Evolutionary conservation across 345 rosid species (phyloP).

Genomic region (Erucastrum elatum): DNA sequence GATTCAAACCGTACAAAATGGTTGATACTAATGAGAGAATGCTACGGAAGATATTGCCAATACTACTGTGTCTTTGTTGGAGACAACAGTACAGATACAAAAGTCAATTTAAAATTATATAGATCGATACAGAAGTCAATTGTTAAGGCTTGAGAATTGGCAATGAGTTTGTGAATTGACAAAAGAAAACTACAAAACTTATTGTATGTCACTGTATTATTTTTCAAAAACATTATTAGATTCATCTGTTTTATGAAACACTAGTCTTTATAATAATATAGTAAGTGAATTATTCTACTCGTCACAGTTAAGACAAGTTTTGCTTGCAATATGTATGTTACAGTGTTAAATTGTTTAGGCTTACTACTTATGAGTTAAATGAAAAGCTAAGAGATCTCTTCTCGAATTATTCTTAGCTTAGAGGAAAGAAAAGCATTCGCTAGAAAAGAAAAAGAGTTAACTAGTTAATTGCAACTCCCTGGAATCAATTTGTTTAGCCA

Average conservation of each 20-base stretch:
- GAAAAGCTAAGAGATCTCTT: conserved; percentile 5
- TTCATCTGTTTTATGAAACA: not conserved
- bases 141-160: too few species aligned
- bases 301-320: not conserved
- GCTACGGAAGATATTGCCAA: conserved; percentile 25
- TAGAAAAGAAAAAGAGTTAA: not conserved
- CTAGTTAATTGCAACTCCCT: not conserved
- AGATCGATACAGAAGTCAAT: too few species aligned
- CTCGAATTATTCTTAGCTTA: conserved; percentile 3
- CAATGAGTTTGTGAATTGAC: too few species aligned
- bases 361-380: not conserved
- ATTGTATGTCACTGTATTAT: not conserved
- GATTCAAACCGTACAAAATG: conserved; percentile 33
- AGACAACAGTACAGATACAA: conserved; percentile 26
- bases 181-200: not conserved
- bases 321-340: not conserved
- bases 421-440: not conserved
- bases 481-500: not conserved
- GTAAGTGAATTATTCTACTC: not conserved
- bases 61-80: conserved; percentile 11
- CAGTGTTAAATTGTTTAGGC: not conserved
- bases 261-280: not conserved
- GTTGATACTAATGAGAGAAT: conserved; percentile 33
- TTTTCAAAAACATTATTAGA: not conserved
- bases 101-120: not conserved